Evolutionary conservation across 108 stramenopile species (phyloP).

Genomic region (Schizochytrium sp.): DNA sequence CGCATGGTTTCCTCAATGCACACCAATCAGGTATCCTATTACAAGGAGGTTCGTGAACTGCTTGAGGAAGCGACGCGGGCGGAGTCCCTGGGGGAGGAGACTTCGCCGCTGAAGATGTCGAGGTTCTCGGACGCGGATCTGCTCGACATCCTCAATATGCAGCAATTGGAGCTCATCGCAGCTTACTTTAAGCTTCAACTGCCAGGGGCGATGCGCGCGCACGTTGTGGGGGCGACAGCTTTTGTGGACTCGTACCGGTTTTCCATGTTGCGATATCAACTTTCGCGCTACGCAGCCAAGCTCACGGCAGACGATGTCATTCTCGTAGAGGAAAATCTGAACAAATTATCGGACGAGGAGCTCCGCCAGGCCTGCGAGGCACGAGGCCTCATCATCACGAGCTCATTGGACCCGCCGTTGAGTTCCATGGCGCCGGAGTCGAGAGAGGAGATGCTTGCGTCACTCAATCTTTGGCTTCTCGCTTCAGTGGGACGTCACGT

Average conservation of each 20-base stretch:
- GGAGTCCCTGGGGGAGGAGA: background rate
- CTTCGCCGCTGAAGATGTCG: background rate
- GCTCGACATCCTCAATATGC: background rate
- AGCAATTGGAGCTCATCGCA: background rate
- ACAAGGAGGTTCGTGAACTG: background rate
- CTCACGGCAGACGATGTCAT: background rate
- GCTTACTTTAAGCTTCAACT: background rate
- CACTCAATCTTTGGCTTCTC: background rate
- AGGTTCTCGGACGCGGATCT: background rate
- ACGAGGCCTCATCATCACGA: background rate
- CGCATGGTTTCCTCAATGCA: background rate
- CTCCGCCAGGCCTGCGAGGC: background rate
- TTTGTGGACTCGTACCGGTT: background rate
- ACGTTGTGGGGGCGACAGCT: background rate
- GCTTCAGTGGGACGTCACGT: background rate
- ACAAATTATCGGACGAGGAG: background rate
- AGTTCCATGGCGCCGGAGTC: background rate
- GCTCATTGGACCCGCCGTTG: background rate
- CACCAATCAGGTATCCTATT: background rate
- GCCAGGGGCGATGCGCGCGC: background rate
- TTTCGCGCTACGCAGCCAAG: background rate
- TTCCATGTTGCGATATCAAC: background rate
- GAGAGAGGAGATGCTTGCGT: background rate
- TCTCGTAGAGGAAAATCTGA: background rate
- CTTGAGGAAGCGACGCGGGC: background rate